Conservation (phyloP, 306 rosid species). For the Cyclanthera cordifolia region DNA sequence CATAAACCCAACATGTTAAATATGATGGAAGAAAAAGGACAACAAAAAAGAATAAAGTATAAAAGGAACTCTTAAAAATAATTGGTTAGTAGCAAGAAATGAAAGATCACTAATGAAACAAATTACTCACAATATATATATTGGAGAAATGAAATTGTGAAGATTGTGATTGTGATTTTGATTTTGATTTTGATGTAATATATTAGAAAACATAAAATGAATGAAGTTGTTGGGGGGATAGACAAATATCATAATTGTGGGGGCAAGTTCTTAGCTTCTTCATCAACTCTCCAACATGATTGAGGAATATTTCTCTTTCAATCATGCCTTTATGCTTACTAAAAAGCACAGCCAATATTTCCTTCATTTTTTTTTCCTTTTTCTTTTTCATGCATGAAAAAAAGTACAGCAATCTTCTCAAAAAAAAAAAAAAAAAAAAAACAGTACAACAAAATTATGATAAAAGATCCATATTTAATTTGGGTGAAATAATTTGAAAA, state of each 20-base stretch:
- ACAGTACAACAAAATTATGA: neutral
- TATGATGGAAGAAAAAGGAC: too few relatives aligned
- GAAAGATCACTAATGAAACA: neutral
- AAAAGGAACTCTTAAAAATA: too few relatives aligned
- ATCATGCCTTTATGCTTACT: neutral
- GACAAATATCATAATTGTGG: constrained; percentile 14
- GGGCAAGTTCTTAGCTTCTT: neutral
- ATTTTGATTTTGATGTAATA: neutral
- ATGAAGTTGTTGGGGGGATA: constrained; percentile 2
- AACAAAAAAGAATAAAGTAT: too few relatives aligned
- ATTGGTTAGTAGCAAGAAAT: too few relatives aligned
- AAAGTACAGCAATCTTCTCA: neutral
- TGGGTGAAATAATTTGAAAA: neutral
- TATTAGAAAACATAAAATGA: constrained; percentile 3
- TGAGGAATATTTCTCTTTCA: constrained; percentile 9
- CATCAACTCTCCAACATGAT: constrained; percentile 12
- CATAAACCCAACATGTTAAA: too few relatives aligned
- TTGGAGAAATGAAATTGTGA: neutral
- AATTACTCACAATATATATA: neutral
- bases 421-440: too few relatives aligned
- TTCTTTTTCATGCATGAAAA: neutral
- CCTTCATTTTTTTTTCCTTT: neutral
- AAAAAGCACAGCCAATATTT: neutral
- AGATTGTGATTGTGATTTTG: neutral
- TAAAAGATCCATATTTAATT: neutral